phyloP scores from a whole-genome alignment of 371 early-diverging fungal genomes.

The Caulochytrium protostelioides region DNA sequence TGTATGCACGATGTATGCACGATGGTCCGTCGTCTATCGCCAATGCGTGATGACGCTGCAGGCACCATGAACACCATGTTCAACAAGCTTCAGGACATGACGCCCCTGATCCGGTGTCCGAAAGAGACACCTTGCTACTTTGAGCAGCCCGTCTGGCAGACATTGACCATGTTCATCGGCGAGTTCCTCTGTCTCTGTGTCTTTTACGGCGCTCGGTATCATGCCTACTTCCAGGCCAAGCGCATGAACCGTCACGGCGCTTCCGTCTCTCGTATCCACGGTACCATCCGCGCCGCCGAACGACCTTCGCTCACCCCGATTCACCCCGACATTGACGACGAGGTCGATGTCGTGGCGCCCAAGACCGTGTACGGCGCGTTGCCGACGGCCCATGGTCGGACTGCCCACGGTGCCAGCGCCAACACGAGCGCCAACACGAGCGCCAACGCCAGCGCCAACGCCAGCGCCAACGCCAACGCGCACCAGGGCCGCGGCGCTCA shows the following conservation, averaged over 20 bases:
- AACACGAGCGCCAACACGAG: too few species aligned
- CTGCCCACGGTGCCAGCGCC: too few species aligned
- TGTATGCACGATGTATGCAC: too few species aligned
- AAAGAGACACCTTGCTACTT: constrained; percentile 48
- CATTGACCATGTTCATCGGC: constrained; percentile 86
- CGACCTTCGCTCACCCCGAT: neutral
- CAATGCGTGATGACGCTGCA: too few species aligned
- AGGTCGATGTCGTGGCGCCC: neutral
- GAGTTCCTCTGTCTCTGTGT: constrained; percentile 53
- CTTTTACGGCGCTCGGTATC: constrained; percentile 9
- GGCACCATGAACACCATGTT: constrained; percentile 27
- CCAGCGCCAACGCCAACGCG: too few species aligned
- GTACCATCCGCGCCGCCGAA: neutral
- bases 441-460: too few species aligned
- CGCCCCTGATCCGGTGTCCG: constrained; percentile 45
- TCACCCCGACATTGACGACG: neutral
- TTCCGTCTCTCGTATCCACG: constrained; percentile 2
- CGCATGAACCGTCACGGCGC: neutral
- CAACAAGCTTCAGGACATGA: constrained; percentile 34
- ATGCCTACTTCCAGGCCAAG: neutral
- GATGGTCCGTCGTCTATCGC: too few species aligned
- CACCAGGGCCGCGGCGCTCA: neutral
- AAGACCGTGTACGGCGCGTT: neutral
- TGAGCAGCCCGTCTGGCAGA: constrained; percentile 95
- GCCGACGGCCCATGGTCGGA: neutral